Base-by-base conservation (phyloP, 352 stramenopile species). In the Phytophthora pini region DNA sequence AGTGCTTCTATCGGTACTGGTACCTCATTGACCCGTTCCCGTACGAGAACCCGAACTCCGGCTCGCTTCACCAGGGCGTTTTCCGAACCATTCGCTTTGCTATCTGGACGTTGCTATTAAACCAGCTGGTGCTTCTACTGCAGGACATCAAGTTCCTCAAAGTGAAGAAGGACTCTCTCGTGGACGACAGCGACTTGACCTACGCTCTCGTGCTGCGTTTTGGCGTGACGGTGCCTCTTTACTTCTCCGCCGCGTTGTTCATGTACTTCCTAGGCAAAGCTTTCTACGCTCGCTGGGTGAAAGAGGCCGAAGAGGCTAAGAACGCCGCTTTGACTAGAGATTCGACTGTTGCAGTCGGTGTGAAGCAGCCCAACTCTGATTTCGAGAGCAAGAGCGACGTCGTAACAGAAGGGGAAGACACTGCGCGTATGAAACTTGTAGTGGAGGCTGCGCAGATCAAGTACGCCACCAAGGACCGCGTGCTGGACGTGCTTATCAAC, bases 1-100 rank as follows among this genome's bases (percentile, higher is more conserved):
- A 94, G 56, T 86, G 74, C 51, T 94, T 94, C 65, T 94, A 90
- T 70, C 72, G 79, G 7, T 88, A 91, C 63, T 94, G 85, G 85
- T 94, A 94, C 68, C 72, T 94, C n/a, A 94, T 94, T 45, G 85
- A 94, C 56, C 81, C 85, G 52, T 91, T 90, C 56, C 85, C 85
- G 54, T 94, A 90, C 55, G 83, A 94, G 58, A 91, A 94, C 66
- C 83, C 85, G 2, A 92, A 91, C 72, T 87, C 82, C 20, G 85
- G 83, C 12, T 87, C 76, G 46, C 72, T 94, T 47, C 85, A 94
- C 51, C 61, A 77, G 50, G 79, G 82, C 39, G 85, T 94, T 11
- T 94, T 90, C 68, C 72, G 69, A 22, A 89, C 80, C 5, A 91
- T 94, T 51, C 85, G 84, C 12, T 94, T 90, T 24, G 85, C 83